Percentiles rank a stretch among this genome's conserved stretches.
Evolutionary conservation across 2,329 filamentous ascomycete genomes (phyloP).

Genomic region (Neofusicoccum sp.): DNA sequence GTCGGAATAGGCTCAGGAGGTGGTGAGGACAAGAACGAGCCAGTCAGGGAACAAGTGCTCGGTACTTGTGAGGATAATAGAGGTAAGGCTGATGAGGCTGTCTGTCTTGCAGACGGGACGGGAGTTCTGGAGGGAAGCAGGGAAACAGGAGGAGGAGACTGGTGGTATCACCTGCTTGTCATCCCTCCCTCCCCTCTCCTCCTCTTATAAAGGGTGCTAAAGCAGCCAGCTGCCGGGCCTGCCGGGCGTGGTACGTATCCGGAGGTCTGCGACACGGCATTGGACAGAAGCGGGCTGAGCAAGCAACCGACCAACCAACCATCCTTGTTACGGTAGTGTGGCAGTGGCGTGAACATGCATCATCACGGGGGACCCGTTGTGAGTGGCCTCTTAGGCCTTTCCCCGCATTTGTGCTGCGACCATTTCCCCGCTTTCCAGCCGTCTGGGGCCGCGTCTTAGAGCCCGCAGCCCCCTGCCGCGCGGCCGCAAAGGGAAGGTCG

Average conservation of each 20-base stretch:
- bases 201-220: conserved; percentile 13
- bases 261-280: not conserved
- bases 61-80: conserved; percentile 8
- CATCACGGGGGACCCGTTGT: conserved; percentile 1
- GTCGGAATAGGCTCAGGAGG: not conserved
- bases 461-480: conserved; percentile 4
- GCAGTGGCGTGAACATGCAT: conserved; percentile 12
- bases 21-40: not conserved
- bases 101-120: not conserved
- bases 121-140: not conserved
- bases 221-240: conserved; percentile 10
- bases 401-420: conserved; percentile 11
- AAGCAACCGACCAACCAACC: not conserved
- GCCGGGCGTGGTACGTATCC: conserved; percentile 5
- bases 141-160: not conserved
- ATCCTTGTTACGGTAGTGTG: conserved; percentile 1
- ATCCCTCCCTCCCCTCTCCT: not conserved
- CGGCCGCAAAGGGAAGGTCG: not conserved
- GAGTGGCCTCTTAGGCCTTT: not conserved
- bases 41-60: not conserved
- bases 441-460: conserved; percentile 15
- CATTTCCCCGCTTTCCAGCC: conserved; percentile 10
- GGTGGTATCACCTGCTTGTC: conserved; percentile 2
- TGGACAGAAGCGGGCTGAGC: not conserved
- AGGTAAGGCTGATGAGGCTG: conserved; percentile 10